These are phyloP conservation scores for Parmelia sp. DNA, from an alignment of 495 filamentous ascomycete species.

Conservation along the genomic window DNA sequence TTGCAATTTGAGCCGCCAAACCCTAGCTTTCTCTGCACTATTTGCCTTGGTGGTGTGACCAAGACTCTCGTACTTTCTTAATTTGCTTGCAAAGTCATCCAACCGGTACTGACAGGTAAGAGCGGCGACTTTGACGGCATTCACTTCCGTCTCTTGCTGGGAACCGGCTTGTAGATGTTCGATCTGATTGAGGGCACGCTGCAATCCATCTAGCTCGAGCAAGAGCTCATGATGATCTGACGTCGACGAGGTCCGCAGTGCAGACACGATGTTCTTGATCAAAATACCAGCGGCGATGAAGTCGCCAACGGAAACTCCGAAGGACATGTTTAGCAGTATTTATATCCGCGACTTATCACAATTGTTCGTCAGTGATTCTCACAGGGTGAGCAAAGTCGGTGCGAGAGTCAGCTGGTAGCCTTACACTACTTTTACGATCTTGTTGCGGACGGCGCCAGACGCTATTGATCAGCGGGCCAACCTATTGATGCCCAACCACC, in stretches of 20 bases:
- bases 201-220: constrained; percentile 16
- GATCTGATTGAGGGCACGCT: constrained; percentile 16
- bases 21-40: constrained; percentile 4
- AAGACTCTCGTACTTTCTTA: constrained; percentile 18
- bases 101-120: constrained; percentile 23
- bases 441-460: too few relatives aligned
- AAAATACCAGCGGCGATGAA: constrained; percentile 21
- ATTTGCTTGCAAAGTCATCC: constrained; percentile 18
- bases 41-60: background rate
- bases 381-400: too few relatives aligned
- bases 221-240: constrained; percentile 20
- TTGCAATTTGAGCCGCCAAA: constrained; percentile 20
- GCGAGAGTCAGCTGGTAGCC: too few relatives aligned
- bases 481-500: too few relatives aligned
- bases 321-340: constrained; percentile 16
- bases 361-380: too few relatives aligned
- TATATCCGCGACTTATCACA: too few relatives aligned
- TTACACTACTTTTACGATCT: too few relatives aligned
- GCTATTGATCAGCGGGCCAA: too few relatives aligned
- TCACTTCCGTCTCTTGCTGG: constrained; percentile 1
- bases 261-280: constrained; percentile 13
- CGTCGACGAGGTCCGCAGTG: constrained; percentile 7
- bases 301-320: constrained; percentile 27
- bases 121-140: constrained; percentile 21
- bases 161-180: constrained; percentile 5